phyloP scores from a whole-genome alignment of 2,329 filamentous ascomycete species.

The Xylariaceae sp. region DNA sequence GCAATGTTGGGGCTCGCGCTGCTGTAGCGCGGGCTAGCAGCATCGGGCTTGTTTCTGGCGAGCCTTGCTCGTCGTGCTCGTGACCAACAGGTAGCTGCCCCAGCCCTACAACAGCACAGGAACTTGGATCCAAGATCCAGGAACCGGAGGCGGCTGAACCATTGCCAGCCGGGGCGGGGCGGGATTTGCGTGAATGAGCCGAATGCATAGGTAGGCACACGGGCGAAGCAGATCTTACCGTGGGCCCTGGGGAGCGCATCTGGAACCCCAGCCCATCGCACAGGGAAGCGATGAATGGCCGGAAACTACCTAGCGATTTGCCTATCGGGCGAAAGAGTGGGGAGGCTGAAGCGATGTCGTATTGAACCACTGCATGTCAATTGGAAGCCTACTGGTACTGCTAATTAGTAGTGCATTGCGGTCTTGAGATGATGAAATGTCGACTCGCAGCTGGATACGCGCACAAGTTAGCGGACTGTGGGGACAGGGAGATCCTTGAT shows the following conservation, averaged over 20 bases:
- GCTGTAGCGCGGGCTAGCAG: conserved; percentile 2
- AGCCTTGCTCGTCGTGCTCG: conserved; percentile 12
- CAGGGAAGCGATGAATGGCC: not conserved
- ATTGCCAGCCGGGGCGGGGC: conserved; percentile 26
- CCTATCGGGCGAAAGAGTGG: not conserved
- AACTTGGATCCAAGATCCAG: conserved; percentile 16
- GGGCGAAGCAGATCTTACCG: not conserved
- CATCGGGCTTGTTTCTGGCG: conserved; percentile 7
- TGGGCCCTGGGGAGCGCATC: not conserved
- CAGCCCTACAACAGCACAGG: conserved; percentile 19
- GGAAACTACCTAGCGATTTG: not conserved
- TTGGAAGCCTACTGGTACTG: not conserved
- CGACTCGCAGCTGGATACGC: not conserved
- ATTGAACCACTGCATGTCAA: not conserved
- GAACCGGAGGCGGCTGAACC: conserved; percentile 19
- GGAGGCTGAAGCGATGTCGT: not conserved
- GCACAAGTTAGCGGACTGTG: not conserved
- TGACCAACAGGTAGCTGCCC: conserved; percentile 10
- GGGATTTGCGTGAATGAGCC: conserved; percentile 14
- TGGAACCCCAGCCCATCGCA: not conserved
- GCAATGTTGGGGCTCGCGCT: conserved; percentile 2
- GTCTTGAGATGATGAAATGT: not conserved
- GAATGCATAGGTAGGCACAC: not conserved
- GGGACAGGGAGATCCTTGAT: too few relatives aligned
- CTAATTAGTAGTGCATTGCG: too few relatives aligned